Conservation (phyloP, 2,329 filamentous ascomycete genomes). For the Diaporthe aspalathi region DNA sequence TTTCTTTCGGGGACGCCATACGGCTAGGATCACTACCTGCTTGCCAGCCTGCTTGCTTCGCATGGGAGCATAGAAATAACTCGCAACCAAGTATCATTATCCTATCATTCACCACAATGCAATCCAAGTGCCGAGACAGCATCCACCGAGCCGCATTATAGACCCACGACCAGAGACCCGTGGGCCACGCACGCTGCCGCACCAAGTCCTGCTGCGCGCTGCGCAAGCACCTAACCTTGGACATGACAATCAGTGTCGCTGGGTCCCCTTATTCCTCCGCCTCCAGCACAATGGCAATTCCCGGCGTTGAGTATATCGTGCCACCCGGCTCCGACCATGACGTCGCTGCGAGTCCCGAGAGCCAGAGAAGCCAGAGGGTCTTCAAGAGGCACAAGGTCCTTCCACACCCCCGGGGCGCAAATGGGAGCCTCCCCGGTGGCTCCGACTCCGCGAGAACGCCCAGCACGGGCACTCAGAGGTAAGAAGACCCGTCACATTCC, state of each 20-base stretch:
- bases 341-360: conserved; percentile 43
- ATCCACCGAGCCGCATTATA: conserved; percentile 32
- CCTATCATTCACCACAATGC: conserved; percentile 32
- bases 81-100: conserved; percentile 12
- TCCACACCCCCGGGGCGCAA: conserved; percentile 51
- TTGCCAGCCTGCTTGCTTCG: not conserved
- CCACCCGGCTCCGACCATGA: conserved; percentile 40
- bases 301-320: conserved; percentile 39
- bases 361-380: conserved; percentile 44
- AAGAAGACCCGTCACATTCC: conserved; percentile 30
- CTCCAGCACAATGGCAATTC: conserved; percentile 32
- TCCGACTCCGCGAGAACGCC: conserved; percentile 35
- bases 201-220: conserved; percentile 14
- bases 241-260: conserved; percentile 30
- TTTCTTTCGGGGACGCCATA: not conserved
- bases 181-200: conserved; percentile 6
- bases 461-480: conserved; percentile 32
- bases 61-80: not conserved
- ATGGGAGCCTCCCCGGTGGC: conserved; percentile 35
- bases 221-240: conserved; percentile 11
- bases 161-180: conserved; percentile 23
- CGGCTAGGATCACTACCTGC: not conserved
- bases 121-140: conserved; percentile 9
- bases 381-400: conserved; percentile 55
- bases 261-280: conserved; percentile 31